Percentiles rank a stretch among this genome's conserved stretches.
Evolutionary conservation across 108 stramenopile genomes (phyloP).

Genomic region (Skeletonema grethae): DNA sequence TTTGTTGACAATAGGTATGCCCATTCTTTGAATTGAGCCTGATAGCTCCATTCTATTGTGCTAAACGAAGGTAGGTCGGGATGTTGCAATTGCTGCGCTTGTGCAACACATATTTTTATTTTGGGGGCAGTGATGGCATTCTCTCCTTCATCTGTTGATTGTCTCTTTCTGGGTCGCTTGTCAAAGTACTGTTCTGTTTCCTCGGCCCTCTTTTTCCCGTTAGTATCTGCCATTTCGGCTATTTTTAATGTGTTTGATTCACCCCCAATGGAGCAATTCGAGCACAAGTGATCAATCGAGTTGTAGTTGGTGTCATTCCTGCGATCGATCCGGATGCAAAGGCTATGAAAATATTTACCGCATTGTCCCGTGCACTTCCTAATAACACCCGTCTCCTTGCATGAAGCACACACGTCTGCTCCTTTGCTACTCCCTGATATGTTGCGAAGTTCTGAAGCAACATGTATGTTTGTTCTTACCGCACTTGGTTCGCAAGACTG

Average conservation of each 20-base stretch:
- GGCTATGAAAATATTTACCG: conserved; percentile 36
- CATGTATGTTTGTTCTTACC: conserved; percentile 6
- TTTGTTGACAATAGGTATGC: conserved; percentile 59
- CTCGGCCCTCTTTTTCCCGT: not conserved
- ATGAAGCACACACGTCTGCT: conserved; percentile 1
- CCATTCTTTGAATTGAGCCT: conserved; percentile 56
- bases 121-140: conserved; percentile 23
- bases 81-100: conserved; percentile 21
- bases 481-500: conserved; percentile 2
- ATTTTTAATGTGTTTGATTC: not conserved
- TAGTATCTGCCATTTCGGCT: not conserved
- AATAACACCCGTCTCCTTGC: conserved; percentile 21
- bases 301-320: not conserved
- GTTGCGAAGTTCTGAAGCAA: conserved; percentile 2
- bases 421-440: not conserved
- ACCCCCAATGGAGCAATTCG: not conserved
- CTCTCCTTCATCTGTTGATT: not conserved
- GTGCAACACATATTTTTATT: conserved; percentile 13
- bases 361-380: conserved; percentile 30
- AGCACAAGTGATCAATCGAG: conserved; percentile 21
- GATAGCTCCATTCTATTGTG: conserved; percentile 16
- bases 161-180: conserved; percentile 17
- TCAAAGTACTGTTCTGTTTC: conserved; percentile 36
- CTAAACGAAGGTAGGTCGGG: conserved; percentile 10
- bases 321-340: conserved; percentile 39